These are phyloP conservation scores for Bolboschoenoplectus hybrid DNA, from an alignment of 202 grass and related monocot genomes.

Conservation along the genomic window DNA sequence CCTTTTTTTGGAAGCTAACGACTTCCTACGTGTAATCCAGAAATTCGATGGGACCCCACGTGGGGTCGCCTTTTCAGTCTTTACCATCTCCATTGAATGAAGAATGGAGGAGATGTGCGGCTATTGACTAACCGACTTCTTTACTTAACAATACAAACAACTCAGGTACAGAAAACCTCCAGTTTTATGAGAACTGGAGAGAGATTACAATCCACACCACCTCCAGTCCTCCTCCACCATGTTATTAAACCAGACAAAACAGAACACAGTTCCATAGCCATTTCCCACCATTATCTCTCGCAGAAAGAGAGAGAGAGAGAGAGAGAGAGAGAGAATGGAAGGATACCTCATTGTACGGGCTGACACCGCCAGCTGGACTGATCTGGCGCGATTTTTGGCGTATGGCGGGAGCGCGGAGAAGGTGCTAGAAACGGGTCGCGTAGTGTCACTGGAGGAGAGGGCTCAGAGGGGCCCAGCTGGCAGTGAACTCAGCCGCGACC, in stretches of 20 bases:
- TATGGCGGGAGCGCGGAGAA: conserved; percentile 11
- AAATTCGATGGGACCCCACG: not conserved
- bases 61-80: not conserved
- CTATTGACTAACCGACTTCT: not conserved
- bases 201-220: not conserved
- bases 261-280: not conserved
- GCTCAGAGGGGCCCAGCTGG: not conserved
- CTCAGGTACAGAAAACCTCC: not conserved
- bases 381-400: conserved; percentile 9
- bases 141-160: not conserved
- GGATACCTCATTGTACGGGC: conserved; percentile 34
- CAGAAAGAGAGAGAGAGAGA: not conserved
- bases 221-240: not conserved
- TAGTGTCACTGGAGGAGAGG: not conserved
- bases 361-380: not conserved
- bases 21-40: not conserved
- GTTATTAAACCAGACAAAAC: not conserved
- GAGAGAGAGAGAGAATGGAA: conserved; percentile 24
- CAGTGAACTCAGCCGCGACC: conserved; percentile 8
- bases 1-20: conserved; percentile 4
- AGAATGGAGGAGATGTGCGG: not conserved
- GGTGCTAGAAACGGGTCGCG: conserved; percentile 15
- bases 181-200: not conserved
- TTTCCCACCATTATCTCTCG: not conserved
- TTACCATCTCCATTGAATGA: not conserved